Conservation (phyloP, 768 basidiomycete species). For the Lactarius sanguifluus region DNA sequence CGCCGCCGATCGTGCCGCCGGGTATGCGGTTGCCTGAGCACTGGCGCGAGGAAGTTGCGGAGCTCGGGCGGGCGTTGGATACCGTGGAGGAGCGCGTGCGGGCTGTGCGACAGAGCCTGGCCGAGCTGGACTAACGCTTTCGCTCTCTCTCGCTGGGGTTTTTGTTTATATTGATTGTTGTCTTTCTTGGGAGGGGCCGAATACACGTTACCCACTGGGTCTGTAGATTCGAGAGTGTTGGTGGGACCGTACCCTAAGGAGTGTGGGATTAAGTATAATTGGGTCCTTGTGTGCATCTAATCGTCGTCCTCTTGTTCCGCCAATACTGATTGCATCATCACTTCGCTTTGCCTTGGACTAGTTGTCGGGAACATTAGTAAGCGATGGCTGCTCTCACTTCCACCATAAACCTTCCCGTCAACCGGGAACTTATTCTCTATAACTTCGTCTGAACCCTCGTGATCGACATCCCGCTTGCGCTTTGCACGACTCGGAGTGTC, state of each 20-base stretch:
- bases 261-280: neutral
- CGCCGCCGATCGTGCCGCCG: neutral
- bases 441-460: constrained; percentile 1
- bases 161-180: neutral
- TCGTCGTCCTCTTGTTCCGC: neutral
- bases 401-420: no score
- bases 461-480: constrained; percentile 27
- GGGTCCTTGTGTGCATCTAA: neutral
- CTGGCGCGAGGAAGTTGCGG: constrained; percentile 22
- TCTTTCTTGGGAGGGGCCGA: neutral
- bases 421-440: no score
- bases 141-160: neutral
- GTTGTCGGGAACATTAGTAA: no score
- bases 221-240: neutral
- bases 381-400: no score
- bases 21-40: constrained; percentile 25
- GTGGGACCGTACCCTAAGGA: neutral
- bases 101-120: constrained; percentile 16
- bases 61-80: constrained; percentile 22
- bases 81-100: constrained; percentile 25
- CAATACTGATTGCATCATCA: no score
- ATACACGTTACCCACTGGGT: neutral
- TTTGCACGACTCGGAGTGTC: constrained; percentile 22
- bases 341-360: no score
- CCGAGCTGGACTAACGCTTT: constrained; percentile 19